Conservation (phyloP, 306 rosid species). For the Abrus pulchellus region DNA sequence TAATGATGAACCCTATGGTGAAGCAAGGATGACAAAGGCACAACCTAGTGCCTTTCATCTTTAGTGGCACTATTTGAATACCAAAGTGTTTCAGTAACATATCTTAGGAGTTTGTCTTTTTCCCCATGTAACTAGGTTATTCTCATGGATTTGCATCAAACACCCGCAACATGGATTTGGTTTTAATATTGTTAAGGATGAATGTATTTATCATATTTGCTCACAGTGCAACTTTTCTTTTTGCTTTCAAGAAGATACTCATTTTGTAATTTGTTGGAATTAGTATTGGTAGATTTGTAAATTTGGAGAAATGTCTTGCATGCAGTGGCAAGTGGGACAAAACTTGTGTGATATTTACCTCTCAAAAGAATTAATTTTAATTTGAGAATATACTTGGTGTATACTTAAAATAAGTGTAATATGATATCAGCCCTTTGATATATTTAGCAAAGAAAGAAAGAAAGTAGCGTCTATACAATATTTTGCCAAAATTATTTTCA, state of each 20-base stretch:
- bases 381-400: neutral
- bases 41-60: constrained; percentile 70
- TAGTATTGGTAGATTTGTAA: constrained; percentile 24
- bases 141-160: constrained; percentile 26
- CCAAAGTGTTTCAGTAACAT: neutral
- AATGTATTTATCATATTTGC: constrained; percentile 23
- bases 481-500: too few relatives aligned
- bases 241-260: constrained; percentile 2
- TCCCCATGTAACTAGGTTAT: constrained; percentile 17
- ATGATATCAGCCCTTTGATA: too few relatives aligned
- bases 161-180: constrained; percentile 32
- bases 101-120: constrained; percentile 15
- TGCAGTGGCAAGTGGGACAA: neutral
- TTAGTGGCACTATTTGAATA: constrained; percentile 46
- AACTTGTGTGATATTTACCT: neutral
- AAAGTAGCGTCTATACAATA: too few relatives aligned
- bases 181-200: constrained; percentile 28
- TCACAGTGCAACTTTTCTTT: neutral
- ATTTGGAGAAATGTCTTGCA: neutral
- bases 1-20: constrained; percentile 78
- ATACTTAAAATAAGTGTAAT: too few relatives aligned
- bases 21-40: constrained; percentile 86
- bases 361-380: neutral
- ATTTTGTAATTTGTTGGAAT: constrained; percentile 36
- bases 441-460: too few relatives aligned